These are phyloP conservation scores for Gautieria morchelliformis DNA, from an alignment of 768 basidiomycete genomes.

Conservation along the genomic window DNA sequence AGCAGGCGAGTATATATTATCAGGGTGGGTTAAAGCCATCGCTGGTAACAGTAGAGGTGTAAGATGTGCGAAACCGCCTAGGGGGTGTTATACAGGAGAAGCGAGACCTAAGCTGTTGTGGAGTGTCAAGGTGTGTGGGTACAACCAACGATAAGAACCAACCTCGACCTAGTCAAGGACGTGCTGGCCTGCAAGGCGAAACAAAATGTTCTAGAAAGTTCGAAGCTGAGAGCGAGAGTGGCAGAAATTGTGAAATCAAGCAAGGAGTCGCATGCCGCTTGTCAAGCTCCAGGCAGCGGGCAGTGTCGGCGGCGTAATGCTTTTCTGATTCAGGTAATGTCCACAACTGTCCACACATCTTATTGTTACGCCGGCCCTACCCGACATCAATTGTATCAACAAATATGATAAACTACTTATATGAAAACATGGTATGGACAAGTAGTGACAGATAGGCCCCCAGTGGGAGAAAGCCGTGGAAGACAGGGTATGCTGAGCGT, in stretches of 20 bases:
- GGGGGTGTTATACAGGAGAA: constrained; percentile 3
- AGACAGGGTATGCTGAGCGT: background rate
- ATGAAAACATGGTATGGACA: background rate
- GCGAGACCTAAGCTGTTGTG: background rate
- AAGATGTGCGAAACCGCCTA: background rate
- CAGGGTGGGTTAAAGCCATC: background rate
- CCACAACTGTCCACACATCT: background rate
- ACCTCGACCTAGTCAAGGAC: background rate
- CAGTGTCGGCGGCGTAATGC: background rate
- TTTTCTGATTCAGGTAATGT: background rate
- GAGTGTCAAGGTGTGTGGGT: background rate
- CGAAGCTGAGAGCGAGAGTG: background rate
- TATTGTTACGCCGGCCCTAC: background rate
- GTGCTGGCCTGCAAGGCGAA: constrained; percentile 4
- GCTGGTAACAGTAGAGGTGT: background rate
- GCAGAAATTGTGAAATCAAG: background rate
- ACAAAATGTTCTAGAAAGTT: background rate
- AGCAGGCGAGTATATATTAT: background rate
- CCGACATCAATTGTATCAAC: background rate
- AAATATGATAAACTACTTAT: background rate
- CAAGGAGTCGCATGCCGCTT: too few relatives aligned
- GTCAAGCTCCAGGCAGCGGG: too few relatives aligned
- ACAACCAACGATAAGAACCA: background rate
- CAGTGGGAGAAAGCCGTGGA: background rate
- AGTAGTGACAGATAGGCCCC: background rate